Evolutionary conservation across 495 filamentous ascomycete species (phyloP), one percentile per base, ranked within the genome.

Genomic region (Hypoxylon trugodes): DNA sequence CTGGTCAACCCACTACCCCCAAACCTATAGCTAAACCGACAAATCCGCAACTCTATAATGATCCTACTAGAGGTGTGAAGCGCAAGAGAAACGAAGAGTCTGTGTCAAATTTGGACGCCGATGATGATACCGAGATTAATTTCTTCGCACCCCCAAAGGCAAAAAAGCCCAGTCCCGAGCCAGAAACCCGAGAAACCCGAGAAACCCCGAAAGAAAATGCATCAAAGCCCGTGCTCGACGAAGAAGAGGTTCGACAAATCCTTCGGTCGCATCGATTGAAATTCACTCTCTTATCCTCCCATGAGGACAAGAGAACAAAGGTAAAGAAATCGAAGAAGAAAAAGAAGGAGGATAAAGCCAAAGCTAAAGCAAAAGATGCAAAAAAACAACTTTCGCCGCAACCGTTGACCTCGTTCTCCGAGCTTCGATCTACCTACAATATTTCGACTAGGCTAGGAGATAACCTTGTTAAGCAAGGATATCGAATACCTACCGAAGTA

Each of bases 401-500:
- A 52, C 94, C 96, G 8, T 76, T 98, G 61, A 81, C 81, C 45
- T 85, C 89, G 0, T 97, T 98, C 74, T 77, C 79, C 37, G 84
- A 96, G 64, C 78, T 98, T 38, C 82, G 83, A 19, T 74, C 82
- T 30, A 76, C 75, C 18, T 97, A 94, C 73, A 84, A 82, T 22
- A 84, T 97, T 15, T 88, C 89, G 1, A 77, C 79, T 16, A 80
- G 87, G 24, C 74, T 99, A 36, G 86, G 85, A 7, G 86, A 87
- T 51, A 99, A 98, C 66, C 77, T 99, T n/a, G 76, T 81, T 10
- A 81, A 83, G 10, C 91, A 97, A 76, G 93, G 91, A 8, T 98
- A 96, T 70, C 83, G 80, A 3, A 79, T 89, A 54, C 93, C 95
- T 22, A 99, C 94, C 2, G 93, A 97, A 76, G 93, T 99, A 16